Evolutionary conservation across 2,329 filamentous ascomycete species (phyloP).

Genomic region (Cladosporium cucumerinum): DNA sequence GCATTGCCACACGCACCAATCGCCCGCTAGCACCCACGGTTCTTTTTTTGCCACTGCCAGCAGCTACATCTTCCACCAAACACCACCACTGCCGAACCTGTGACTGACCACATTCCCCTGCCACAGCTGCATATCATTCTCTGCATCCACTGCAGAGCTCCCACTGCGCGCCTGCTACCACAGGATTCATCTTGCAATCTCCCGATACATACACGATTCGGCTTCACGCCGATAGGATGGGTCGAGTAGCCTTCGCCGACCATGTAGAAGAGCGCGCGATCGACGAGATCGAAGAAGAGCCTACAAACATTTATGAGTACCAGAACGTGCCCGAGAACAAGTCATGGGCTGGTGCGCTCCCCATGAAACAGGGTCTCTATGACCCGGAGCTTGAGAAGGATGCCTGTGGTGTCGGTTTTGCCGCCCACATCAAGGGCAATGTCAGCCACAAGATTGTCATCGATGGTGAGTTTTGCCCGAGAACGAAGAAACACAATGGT

Average conservation of each 20-base stretch:
- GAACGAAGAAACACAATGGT: neutral
- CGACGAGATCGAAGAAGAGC: conserved; percentile 52
- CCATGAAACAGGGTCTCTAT: conserved; percentile 97
- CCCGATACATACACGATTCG: conserved; percentile 31
- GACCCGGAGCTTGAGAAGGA: conserved; percentile 96
- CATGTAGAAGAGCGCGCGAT: conserved; percentile 45
- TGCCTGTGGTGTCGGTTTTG: conserved; percentile 98
- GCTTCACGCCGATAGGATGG: conserved; percentile 54
- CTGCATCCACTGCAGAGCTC: neutral
- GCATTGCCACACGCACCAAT: neutral
- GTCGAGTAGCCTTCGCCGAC: conserved; percentile 51
- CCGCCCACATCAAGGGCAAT: conserved; percentile 97
- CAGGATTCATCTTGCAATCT: conserved; percentile 2
- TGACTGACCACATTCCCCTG: conserved; percentile 10
- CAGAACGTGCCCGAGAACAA: conserved; percentile 74
- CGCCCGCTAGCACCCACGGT: neutral
- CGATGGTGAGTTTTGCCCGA: conserved; percentile 67
- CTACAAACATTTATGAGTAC: conserved; percentile 72
- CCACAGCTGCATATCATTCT: conserved; percentile 10
- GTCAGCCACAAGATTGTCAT: conserved; percentile 97
- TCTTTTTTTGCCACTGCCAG: conserved; percentile 8
- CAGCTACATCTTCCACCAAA: neutral
- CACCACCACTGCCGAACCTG: neutral
- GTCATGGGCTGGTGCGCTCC: conserved; percentile 91
- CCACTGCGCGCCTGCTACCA: neutral